Percentiles rank a stretch among this genome's conserved stretches.
phyloP scores from a whole-genome alignment of 192 early-diverging fungal species.

The Phlyctochytrium bullatum region DNA sequence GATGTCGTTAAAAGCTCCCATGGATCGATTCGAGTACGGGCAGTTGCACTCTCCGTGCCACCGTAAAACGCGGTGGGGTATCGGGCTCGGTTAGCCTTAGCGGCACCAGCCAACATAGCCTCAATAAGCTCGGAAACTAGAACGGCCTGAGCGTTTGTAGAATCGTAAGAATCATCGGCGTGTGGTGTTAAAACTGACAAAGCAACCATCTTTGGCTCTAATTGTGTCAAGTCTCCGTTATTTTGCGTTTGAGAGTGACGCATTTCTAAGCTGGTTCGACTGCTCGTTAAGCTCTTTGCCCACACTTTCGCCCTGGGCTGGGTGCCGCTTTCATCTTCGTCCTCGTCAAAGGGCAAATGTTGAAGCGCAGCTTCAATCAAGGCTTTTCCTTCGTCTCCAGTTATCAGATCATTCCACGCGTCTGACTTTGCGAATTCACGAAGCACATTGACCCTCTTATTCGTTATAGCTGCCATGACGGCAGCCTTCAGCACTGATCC shows the following conservation, averaged over 20 bases:
- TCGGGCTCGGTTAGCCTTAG: slow-evolving; percentile 6
- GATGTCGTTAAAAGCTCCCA: slow-evolving; percentile 9
- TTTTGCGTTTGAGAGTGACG: neutral
- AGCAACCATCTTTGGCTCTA: too few species aligned
- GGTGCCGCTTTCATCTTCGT: neutral
- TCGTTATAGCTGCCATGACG: neutral
- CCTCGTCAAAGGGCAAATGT: neutral
- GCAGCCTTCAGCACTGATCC: slow-evolving; percentile 10
- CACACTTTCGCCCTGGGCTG: neutral
- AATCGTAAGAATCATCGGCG: slow-evolving; percentile 5
- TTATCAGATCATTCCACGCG: neutral
- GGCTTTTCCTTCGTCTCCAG: neutral
- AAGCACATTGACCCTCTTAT: neutral
- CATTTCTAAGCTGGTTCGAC: neutral
- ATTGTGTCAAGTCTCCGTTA: neutral
- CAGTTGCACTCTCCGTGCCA: slow-evolving; percentile 12
- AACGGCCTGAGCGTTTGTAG: slow-evolving; percentile 7
- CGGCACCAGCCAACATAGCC: slow-evolving; percentile 21
- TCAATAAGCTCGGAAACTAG: slow-evolving; percentile 19
- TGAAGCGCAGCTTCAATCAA: neutral
- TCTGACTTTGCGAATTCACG: neutral
- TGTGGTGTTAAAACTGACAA: too few species aligned
- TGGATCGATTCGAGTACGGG: slow-evolving; percentile 14
- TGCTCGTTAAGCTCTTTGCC: neutral
- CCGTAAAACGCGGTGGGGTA: slow-evolving; percentile 17